Conservation (phyloP, 805 yeast species). For the Hermanozyma aechmeae region DNA sequence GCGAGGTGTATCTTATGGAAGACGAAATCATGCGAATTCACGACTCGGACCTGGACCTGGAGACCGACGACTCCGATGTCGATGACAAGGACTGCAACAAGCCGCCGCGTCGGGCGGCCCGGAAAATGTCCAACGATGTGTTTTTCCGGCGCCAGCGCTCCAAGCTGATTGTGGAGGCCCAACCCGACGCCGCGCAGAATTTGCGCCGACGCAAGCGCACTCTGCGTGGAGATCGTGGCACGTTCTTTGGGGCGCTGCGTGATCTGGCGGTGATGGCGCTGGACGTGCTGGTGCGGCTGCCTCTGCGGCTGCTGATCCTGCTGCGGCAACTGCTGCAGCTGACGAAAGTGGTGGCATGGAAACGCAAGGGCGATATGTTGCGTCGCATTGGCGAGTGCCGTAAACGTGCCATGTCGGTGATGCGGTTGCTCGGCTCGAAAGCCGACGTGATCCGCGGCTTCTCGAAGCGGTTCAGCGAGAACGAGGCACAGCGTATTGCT, state of each 20-base stretch:
- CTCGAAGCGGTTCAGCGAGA: slow-evolving; percentile 83
- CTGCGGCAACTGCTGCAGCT: slow-evolving; percentile 12
- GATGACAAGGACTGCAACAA: slow-evolving; percentile 11
- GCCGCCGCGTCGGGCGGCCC: too few species aligned
- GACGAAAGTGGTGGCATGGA: slow-evolving; percentile 57
- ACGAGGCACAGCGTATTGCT: slow-evolving; percentile 3
- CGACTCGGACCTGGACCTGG: slow-evolving; percentile 46
- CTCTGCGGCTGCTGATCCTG: not conserved
- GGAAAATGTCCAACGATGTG: slow-evolving; percentile 9
- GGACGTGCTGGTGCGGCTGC: not conserved
- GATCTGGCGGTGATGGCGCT: not conserved
- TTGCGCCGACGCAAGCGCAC: too few species aligned
- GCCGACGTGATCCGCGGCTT: slow-evolving; percentile 98
- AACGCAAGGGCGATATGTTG: slow-evolving; percentile 88
- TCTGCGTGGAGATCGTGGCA: too few species aligned
- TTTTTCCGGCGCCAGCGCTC: slow-evolving; percentile 27
- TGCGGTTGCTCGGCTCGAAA: slow-evolving; percentile 78
- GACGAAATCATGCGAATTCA: slow-evolving; percentile 86
- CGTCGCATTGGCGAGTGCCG: slow-evolving; percentile 93
- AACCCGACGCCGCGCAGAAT: too few species aligned
- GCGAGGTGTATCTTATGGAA: slow-evolving; percentile 90
- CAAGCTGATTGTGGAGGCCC: slow-evolving; percentile 29
- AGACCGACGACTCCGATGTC: slow-evolving; percentile 30
- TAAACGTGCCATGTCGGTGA: slow-evolving; percentile 84
- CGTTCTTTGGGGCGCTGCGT: too few species aligned